Percentiles rank a stretch among this genome's conserved stretches.
Conservation (phyloP, 305 asterid genomes). For the Fraxinus velutina region DNA sequence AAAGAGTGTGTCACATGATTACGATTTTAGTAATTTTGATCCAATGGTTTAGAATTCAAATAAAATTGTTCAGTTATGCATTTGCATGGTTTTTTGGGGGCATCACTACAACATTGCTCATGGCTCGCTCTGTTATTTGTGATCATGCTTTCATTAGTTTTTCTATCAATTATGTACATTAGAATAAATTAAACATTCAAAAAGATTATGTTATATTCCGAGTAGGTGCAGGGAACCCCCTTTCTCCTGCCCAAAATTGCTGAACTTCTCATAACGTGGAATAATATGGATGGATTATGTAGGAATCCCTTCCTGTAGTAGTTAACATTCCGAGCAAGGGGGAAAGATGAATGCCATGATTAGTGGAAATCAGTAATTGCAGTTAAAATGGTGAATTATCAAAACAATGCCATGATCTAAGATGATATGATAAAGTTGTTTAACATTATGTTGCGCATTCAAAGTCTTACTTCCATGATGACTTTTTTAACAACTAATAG, state of each 20-base stretch:
- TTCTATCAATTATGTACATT: background rate
- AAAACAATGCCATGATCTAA: background rate
- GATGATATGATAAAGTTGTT: background rate
- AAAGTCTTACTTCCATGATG: background rate
- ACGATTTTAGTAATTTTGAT: background rate
- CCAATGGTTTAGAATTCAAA: background rate
- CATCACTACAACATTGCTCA: background rate
- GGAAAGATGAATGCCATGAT: background rate
- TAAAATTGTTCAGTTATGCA: background rate
- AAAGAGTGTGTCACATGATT: background rate
- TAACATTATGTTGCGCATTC: background rate
- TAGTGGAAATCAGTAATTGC: background rate
- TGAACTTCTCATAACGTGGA: background rate
- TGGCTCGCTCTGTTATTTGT: background rate
- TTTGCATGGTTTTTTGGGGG: background rate
- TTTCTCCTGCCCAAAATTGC: background rate
- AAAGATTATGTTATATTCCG: background rate
- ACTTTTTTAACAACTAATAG: background rate
- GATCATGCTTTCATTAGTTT: background rate
- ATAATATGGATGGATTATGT: background rate
- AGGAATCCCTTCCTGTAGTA: background rate
- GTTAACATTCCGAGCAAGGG: background rate
- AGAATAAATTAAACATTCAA: background rate
- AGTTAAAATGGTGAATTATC: background rate
- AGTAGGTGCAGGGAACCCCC: background rate